Conservation (phyloP, 2,329 filamentous ascomycete species). For the Bipolaris cookei region DNA sequence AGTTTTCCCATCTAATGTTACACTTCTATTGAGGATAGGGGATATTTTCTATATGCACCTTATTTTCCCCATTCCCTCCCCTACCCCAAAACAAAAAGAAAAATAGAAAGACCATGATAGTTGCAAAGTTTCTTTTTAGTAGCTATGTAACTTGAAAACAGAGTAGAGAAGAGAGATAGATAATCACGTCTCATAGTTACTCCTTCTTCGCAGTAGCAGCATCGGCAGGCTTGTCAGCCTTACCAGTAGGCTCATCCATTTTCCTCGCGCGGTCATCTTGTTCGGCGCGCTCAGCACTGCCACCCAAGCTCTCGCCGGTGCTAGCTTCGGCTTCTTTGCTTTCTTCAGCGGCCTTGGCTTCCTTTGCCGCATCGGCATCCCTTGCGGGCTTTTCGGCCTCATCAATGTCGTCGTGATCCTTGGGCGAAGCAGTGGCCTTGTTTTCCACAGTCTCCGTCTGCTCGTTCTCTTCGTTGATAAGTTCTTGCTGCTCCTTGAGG, state of each 20-base stretch:
- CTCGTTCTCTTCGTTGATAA: constrained; percentile 96
- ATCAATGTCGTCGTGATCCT: constrained; percentile 91
- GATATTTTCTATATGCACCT: constrained; percentile 29
- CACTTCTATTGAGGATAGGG: constrained; percentile 11
- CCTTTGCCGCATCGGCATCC: constrained; percentile 20
- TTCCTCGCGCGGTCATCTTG: constrained; percentile 40
- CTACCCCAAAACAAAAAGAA: no score
- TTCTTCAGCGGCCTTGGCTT: constrained; percentile 31
- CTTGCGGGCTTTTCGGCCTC: constrained; percentile 78
- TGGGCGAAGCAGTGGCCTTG: constrained; percentile 75
- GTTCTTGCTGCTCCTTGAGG: constrained; percentile 95
- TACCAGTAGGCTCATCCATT: constrained; percentile 28
- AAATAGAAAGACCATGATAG: constrained; percentile 6
- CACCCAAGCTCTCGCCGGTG: constrained; percentile 30
- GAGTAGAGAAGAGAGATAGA: constrained; percentile 14
- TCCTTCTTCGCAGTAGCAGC: constrained; percentile 20
- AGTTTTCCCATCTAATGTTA: neutral
- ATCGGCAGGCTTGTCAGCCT: constrained; percentile 24
- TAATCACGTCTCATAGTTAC: neutral
- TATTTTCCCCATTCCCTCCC: neutral
- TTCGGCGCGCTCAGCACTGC: constrained; percentile 43
- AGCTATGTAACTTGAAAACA: constrained; percentile 28
- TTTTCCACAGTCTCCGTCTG: constrained; percentile 80
- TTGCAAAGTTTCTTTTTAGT: constrained; percentile 12
- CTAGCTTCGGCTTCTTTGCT: constrained; percentile 42